Percentiles rank a stretch among this genome's conserved stretches.
phyloP scores from a whole-genome alignment of 768 basidiomycete genomes.

The Boletus rex-veris region DNA sequence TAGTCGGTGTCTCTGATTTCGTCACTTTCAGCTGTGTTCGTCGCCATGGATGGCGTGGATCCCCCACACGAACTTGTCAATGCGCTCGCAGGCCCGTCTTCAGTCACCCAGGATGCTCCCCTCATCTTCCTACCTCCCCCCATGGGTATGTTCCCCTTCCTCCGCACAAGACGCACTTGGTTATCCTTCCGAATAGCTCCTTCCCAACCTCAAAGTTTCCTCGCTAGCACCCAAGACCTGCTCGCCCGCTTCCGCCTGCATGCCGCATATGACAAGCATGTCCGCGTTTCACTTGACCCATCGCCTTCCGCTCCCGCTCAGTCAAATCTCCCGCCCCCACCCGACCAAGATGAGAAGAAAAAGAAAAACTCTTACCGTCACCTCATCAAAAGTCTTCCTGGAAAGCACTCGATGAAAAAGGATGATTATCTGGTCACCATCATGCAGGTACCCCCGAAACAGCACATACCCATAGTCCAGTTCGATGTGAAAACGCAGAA shows the following conservation, averaged over 20 bases:
- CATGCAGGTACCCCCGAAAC: constrained; percentile 70
- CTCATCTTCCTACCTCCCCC: constrained; percentile 31
- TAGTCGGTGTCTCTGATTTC: constrained; percentile 26
- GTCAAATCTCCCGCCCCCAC: constrained; percentile 46
- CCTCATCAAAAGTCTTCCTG: constrained; percentile 71
- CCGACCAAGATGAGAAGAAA: constrained; percentile 57
- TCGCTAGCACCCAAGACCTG: constrained; percentile 77
- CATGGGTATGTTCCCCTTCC: constrained; percentile 27
- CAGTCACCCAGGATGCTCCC: constrained; percentile 21
- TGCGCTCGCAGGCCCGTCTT: constrained; percentile 65
- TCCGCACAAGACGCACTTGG: constrained; percentile 8
- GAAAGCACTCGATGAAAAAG: constrained; percentile 79
- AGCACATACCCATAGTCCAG: constrained; percentile 55
- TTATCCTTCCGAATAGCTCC: constrained; percentile 21
- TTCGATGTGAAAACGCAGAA: constrained; percentile 67
- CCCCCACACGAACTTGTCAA: constrained; percentile 37
- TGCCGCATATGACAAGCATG: constrained; percentile 78
- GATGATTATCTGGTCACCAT: constrained; percentile 66
- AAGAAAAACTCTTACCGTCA: constrained; percentile 76
- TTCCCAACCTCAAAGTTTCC: constrained; percentile 40
- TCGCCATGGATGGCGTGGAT: constrained; percentile 31
- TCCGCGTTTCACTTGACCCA: constrained; percentile 46
- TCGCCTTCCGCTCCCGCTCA: constrained; percentile 30
- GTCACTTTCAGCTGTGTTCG: constrained; percentile 12
- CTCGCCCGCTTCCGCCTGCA: constrained; percentile 68